Conservation (phyloP, 306 rosid genomes). For the Castanea sativa region DNA sequence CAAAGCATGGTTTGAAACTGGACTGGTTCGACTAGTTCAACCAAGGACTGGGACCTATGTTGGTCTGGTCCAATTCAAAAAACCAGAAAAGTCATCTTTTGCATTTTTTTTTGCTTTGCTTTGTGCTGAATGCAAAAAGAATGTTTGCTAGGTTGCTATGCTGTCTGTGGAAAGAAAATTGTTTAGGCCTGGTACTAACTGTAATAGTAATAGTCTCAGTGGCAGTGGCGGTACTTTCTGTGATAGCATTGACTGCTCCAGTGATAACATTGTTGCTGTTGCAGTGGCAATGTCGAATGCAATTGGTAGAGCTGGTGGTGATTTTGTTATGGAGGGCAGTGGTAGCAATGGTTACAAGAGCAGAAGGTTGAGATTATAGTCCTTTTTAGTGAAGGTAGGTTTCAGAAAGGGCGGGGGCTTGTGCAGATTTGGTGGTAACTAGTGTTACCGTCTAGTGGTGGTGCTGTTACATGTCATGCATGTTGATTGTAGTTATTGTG, state of each 20-base stretch:
- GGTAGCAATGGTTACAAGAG: background rate
- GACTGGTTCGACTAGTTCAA: too few relatives aligned
- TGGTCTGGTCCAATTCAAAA: too few relatives aligned
- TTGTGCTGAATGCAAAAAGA: background rate
- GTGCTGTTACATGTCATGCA: background rate
- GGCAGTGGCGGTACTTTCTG: background rate
- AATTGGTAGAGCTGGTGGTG: background rate
- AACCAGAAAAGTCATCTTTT: background rate
- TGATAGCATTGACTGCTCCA: background rate
- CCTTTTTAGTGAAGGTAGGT: background rate
- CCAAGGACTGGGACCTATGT: too few relatives aligned
- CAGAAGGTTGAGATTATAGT: background rate
- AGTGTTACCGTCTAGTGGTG: background rate
- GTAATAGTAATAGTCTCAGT: background rate
- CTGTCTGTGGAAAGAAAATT: background rate
- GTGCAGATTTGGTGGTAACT: background rate
- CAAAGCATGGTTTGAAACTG: too few relatives aligned
- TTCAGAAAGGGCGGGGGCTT: background rate
- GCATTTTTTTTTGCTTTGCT: background rate
- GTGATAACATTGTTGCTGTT: background rate
- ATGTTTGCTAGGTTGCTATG: background rate
- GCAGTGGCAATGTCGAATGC: background rate
- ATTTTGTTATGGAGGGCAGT: background rate
- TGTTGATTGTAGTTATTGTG: background rate
- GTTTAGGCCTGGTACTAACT: background rate